Conservation (phyloP, 2,329 filamentous ascomycete species). For the Penicillium rolfsii region DNA sequence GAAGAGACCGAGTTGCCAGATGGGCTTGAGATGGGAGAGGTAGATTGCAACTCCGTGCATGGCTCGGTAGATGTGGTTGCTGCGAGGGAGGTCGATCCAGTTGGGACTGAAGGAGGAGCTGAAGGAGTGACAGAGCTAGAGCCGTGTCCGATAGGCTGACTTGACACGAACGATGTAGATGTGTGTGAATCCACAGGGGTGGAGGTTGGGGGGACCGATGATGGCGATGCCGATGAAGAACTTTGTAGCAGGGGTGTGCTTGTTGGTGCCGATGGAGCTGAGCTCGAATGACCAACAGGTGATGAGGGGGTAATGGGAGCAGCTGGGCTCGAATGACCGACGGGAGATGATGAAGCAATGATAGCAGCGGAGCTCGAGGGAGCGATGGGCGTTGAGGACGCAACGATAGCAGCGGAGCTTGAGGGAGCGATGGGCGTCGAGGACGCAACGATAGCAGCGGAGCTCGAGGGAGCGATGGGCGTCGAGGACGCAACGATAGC, state of each 20-base stretch:
- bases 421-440: too few relatives aligned
- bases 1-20: background rate
- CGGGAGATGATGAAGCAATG: background rate
- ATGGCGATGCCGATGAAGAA: background rate
- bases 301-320: background rate
- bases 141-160: background rate
- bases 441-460: too few relatives aligned
- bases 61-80: background rate
- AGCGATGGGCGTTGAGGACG: too few relatives aligned
- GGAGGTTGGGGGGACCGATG: background rate
- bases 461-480: too few relatives aligned
- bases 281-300: background rate
- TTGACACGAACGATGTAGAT: background rate
- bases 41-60: conserved; percentile 1
- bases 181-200: background rate
- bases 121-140: conserved; percentile 1
- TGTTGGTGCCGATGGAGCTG: background rate
- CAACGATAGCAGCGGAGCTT: too few relatives aligned
- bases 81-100: background rate
- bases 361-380: background rate
- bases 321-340: background rate
- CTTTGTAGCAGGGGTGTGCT: background rate
- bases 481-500: too few relatives aligned
- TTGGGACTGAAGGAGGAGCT: background rate
- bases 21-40: conserved; percentile 1